Conservation (phyloP, 2,329 filamentous ascomycete species). For the Sarocladiaceae sp. region DNA sequence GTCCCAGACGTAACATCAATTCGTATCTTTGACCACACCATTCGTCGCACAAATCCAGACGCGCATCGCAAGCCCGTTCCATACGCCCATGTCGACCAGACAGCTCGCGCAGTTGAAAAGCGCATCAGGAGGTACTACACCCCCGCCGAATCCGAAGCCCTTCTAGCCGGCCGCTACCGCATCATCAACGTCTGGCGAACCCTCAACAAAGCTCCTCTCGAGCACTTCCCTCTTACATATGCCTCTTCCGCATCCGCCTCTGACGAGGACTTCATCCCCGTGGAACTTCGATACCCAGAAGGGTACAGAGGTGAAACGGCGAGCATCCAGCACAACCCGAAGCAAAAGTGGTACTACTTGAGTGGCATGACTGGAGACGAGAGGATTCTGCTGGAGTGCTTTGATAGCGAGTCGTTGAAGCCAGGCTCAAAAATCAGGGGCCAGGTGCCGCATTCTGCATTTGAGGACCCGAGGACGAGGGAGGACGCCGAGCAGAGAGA, state of each 20-base stretch:
- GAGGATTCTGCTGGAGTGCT: slow-evolving; percentile 74
- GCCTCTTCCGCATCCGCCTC: slow-evolving; percentile 59
- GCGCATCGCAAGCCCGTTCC: slow-evolving; percentile 66
- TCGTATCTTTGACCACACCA: slow-evolving; percentile 82
- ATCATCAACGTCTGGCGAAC: slow-evolving; percentile 88
- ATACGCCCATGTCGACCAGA: slow-evolving; percentile 81
- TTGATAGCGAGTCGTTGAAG: slow-evolving; percentile 59
- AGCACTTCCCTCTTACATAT: slow-evolving; percentile 64
- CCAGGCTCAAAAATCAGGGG: slow-evolving; percentile 48
- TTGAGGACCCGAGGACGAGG: slow-evolving; percentile 69
- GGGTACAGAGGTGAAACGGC: slow-evolving; percentile 71
- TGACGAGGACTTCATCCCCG: slow-evolving; percentile 62
- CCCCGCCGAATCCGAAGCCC: slow-evolving; percentile 60
- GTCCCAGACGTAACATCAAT: slow-evolving; percentile 64
- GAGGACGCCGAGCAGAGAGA: slow-evolving; percentile 68
- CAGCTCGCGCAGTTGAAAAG: slow-evolving; percentile 56
- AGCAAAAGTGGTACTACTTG: slow-evolving; percentile 75
- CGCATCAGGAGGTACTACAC: slow-evolving; percentile 61
- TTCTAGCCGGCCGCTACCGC: slow-evolving; percentile 67
- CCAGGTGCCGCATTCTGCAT: slow-evolving; percentile 70
- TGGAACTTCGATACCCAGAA: slow-evolving; percentile 67
- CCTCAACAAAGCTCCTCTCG: slow-evolving; percentile 53
- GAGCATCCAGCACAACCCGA: slow-evolving; percentile 55
- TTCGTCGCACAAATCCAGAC: slow-evolving; percentile 60
- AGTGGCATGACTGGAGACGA: slow-evolving; percentile 73